phyloP scores from a whole-genome alignment of 2,329 filamentous ascomycete species.

The Phoma herbarum region DNA sequence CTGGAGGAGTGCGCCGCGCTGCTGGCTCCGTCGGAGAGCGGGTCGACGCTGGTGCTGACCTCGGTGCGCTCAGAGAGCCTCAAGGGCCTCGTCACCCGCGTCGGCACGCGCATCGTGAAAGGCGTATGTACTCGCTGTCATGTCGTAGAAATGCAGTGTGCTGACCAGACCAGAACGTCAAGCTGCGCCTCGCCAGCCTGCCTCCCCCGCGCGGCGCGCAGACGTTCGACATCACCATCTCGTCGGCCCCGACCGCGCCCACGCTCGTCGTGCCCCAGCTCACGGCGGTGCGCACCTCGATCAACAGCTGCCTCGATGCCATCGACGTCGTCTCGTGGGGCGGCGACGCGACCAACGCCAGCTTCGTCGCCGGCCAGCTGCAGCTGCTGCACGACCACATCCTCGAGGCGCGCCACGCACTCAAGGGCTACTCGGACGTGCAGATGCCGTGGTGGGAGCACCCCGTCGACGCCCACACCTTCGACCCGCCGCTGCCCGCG shows the following conservation, averaged over 20 bases:
- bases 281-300: slow-evolving; percentile 74
- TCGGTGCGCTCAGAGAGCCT: slow-evolving; percentile 87
- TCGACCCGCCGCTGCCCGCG: slow-evolving; percentile 69
- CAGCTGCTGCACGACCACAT: slow-evolving; percentile 68
- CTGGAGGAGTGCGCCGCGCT: slow-evolving; percentile 89
- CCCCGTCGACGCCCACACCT: slow-evolving; percentile 65
- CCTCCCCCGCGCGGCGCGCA: slow-evolving; percentile 61
- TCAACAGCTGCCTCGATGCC: slow-evolving; percentile 84
- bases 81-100: slow-evolving; percentile 90
- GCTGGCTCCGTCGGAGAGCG: slow-evolving; percentile 82
- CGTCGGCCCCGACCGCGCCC: slow-evolving; percentile 62
- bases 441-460: slow-evolving; percentile 65
- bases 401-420: slow-evolving; percentile 65
- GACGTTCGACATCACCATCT: slow-evolving; percentile 62
- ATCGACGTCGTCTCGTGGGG: slow-evolving; percentile 80
- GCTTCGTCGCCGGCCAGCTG: slow-evolving; percentile 67
- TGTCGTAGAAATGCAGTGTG: no score
- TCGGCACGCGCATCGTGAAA: slow-evolving; percentile 90
- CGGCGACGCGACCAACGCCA: slow-evolving; percentile 67
- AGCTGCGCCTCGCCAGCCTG: slow-evolving; percentile 77
- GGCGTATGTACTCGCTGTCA: slow-evolving; percentile 67
- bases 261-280: slow-evolving; percentile 74
- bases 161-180: slow-evolving; percentile 68
- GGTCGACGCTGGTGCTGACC: slow-evolving; percentile 88
- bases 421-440: slow-evolving; percentile 64